Evolutionary conservation across 2,329 filamentous ascomycete genomes (phyloP).

Genomic region (Chaetomiaceae sp.): DNA sequence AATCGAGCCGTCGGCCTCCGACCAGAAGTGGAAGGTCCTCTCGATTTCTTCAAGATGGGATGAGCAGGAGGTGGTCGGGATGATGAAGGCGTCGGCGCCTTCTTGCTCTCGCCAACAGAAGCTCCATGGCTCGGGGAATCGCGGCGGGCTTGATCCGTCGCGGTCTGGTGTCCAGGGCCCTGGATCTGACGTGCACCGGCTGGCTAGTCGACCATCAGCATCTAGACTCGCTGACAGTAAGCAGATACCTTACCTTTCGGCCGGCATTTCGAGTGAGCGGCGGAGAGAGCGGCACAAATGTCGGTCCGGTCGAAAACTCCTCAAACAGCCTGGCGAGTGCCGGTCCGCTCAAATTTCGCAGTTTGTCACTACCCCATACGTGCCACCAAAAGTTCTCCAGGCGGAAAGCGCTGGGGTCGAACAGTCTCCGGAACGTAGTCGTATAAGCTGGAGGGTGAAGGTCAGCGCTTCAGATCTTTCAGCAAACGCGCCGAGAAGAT

Average conservation of each 20-base stretch:
- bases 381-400: slow-evolving; percentile 63
- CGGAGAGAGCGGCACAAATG: slow-evolving; percentile 49
- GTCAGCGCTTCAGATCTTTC: too few relatives aligned
- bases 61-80: slow-evolving; percentile 44
- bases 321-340: slow-evolving; percentile 51
- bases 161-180: slow-evolving; percentile 6
- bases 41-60: slow-evolving; percentile 55
- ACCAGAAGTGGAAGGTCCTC: slow-evolving; percentile 46
- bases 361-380: slow-evolving; percentile 53
- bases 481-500: too few relatives aligned
- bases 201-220: slow-evolving; percentile 14
- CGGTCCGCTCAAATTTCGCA: slow-evolving; percentile 45
- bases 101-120: slow-evolving; percentile 5
- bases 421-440: slow-evolving; percentile 51
- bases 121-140: not conserved
- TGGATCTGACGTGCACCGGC: slow-evolving; percentile 16
- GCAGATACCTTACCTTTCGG: slow-evolving; percentile 37
- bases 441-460: slow-evolving; percentile 46
- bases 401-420: slow-evolving; percentile 56
- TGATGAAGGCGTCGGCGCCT: slow-evolving; percentile 33
- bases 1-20: slow-evolving; percentile 57
- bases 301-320: slow-evolving; percentile 52
- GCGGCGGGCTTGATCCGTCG: slow-evolving; percentile 1
- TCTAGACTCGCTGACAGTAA: too few relatives aligned
- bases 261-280: slow-evolving; percentile 49